Evolutionary conservation across 768 basidiomycete species (phyloP), one percentile per base, ranked within the genome.

Genomic region (Asterophora parasitica): DNA sequence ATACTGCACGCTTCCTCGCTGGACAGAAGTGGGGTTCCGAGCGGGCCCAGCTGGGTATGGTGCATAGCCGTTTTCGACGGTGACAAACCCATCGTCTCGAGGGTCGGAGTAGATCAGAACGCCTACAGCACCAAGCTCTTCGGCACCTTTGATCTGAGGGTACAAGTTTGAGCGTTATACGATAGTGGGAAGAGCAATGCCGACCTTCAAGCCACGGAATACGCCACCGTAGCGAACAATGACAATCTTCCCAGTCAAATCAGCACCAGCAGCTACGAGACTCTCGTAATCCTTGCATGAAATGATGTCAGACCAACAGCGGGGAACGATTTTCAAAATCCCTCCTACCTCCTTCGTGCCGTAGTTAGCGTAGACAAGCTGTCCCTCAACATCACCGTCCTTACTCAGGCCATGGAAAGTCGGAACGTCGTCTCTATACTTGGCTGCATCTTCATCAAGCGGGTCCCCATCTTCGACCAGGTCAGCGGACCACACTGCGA

Each of bases 41-140:
- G 93, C 94, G 26, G 93, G 93, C 4, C 95, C 93, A 11, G 78
- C 71, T 3, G 94, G 94, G 61, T 92, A 88, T 31, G 83, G 70
- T 13, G 76, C 65, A 60, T 84, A 92, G 8, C 88, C 92, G 48
- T 92, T 91, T 53, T 77, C 75, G 9, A 73, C 73, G 1, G 83
- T 88, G 16, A 91, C 85, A 43, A 70, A 77, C 4, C 92, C 92
- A 56, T 95, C 90, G 60, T 94, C 90, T 23, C 82, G 83, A 12
- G 86, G 85, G 64, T 95, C 92, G 30, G 80, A 82, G 69, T 90
- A 94, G 45, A 94, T 90, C 36, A 95, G 65, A 26, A 83, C 72
- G 28, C 83, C 92, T 20, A 71, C 73, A 2, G 90, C 90, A 27
- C 92, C 92, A 11, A 77, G 79, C 47, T 92, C 88, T 62, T 93